phyloP scores from a whole-genome alignment of 1,139 yeast genomes.

The Insectozyma bohioensis region DNA sequence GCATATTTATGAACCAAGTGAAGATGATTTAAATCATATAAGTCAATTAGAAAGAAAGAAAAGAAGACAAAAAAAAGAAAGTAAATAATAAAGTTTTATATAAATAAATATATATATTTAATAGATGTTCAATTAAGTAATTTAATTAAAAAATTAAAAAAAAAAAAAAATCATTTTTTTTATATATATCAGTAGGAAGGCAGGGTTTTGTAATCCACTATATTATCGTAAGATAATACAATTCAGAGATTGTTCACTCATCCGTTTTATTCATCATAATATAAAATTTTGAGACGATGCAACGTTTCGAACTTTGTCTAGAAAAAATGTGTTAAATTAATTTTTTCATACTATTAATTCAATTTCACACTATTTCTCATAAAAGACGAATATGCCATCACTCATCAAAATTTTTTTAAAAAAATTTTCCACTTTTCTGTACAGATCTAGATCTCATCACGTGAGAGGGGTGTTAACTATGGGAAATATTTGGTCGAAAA shows the following conservation, averaged over 20 bases:
- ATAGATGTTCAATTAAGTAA: neutral
- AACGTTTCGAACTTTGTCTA: slow-evolving; percentile 4
- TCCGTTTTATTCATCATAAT: slow-evolving; percentile 49
- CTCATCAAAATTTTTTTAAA: slow-evolving; percentile 2
- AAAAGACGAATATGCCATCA: slow-evolving; percentile 3
- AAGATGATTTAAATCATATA: slow-evolving; percentile 78
- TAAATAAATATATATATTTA: slow-evolving; percentile 1
- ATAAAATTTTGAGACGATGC: slow-evolving; percentile 5
- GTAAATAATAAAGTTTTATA: slow-evolving; percentile 5
- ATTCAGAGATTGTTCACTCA: slow-evolving; percentile 57
- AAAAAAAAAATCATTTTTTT: slow-evolving; percentile 4
- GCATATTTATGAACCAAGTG: slow-evolving; percentile 90
- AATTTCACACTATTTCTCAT: neutral
- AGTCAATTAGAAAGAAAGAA: slow-evolving; percentile 70
- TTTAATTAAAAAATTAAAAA: neutral
- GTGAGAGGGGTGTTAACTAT: too few species aligned
- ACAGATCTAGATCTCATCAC: too few species aligned
- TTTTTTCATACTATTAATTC: slow-evolving; percentile 3
- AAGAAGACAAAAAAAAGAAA: slow-evolving; percentile 41
- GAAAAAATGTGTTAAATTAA: too few species aligned
- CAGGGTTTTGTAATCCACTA: slow-evolving; percentile 50
- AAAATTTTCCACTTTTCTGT: too few species aligned
- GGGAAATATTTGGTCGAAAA: too few species aligned
- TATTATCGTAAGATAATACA: slow-evolving; percentile 30
- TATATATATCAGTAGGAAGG: slow-evolving; percentile 54